These are phyloP conservation scores for Xylaria castorea DNA, from an alignment of 495 filamentous ascomycete species.

Conservation along the genomic window DNA sequence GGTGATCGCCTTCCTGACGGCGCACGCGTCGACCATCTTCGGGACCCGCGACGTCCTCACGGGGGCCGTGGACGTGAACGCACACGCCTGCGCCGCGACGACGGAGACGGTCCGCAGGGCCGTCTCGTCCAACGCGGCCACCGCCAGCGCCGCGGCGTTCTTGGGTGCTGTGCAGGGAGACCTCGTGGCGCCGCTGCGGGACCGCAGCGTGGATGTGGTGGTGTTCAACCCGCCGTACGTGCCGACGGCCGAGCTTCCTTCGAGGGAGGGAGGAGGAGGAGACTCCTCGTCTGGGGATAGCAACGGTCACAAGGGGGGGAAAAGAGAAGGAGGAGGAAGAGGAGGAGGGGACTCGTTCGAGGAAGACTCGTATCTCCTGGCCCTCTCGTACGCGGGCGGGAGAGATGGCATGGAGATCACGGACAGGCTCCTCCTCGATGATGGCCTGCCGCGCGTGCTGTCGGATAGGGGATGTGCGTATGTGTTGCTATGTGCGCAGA, in stretches of 20 bases:
- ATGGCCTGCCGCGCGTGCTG: slow-evolving; percentile 67
- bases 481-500: slow-evolving; percentile 86
- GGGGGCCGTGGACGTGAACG: slow-evolving; percentile 81
- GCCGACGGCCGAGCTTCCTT: slow-evolving; percentile 74
- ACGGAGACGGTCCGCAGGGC: slow-evolving; percentile 66
- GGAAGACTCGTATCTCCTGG: slow-evolving; percentile 79
- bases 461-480: slow-evolving; percentile 80
- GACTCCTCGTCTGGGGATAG: no score
- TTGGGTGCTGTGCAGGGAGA: slow-evolving; percentile 71
- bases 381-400: slow-evolving; percentile 87
- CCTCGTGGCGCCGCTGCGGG: slow-evolving; percentile 63
- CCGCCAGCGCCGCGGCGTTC: slow-evolving; percentile 50
- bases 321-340: not conserved
- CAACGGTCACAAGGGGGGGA: not conserved
- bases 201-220: slow-evolving; percentile 73
- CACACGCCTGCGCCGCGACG: slow-evolving; percentile 76
- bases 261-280: slow-evolving; percentile 32
- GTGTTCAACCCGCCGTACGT: slow-evolving; percentile 98
- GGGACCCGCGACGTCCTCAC: slow-evolving; percentile 72
- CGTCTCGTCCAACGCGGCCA: slow-evolving; percentile 40
- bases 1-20: slow-evolving; percentile 82
- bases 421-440: slow-evolving; percentile 74
- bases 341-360: slow-evolving; percentile 61
- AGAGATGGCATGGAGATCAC: slow-evolving; percentile 92
- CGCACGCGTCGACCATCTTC: slow-evolving; percentile 75